Conservation (phyloP, 345 rosid species). For the Geranium rotundifolium region DNA sequence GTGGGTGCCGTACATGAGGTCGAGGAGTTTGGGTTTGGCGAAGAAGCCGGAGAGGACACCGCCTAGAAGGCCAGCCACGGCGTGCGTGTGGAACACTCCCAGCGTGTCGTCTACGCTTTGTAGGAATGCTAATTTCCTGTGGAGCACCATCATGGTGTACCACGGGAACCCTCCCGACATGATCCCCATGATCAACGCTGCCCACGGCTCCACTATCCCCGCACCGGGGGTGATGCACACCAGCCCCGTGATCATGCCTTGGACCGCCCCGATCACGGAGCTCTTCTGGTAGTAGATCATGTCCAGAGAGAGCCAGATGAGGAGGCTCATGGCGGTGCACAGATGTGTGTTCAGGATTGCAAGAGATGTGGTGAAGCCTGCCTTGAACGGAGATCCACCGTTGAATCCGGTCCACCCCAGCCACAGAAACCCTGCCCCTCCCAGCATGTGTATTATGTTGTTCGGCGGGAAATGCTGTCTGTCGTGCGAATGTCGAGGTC, state of each 20-base stretch:
- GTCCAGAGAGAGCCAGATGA: slow-evolving; percentile 28
- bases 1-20: no score
- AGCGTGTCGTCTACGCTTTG: no score
- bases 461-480: slow-evolving; percentile 24
- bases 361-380: slow-evolving; percentile 25
- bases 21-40: no score
- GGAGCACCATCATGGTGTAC: no score
- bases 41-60: no score
- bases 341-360: slow-evolving; percentile 34
- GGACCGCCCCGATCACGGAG: slow-evolving; percentile 28
- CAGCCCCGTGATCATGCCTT: slow-evolving; percentile 36
- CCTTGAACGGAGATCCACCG: slow-evolving; percentile 29
- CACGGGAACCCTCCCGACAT: no score
- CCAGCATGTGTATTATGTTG: slow-evolving; percentile 26
- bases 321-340: slow-evolving; percentile 29
- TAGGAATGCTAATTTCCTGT: no score
- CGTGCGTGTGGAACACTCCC: no score
- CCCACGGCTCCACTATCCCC: no score
- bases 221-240: slow-evolving; percentile 39
- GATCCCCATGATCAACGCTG: no score
- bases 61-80: no score
- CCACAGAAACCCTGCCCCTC: slow-evolving; percentile 35
- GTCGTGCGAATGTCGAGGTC: slow-evolving; percentile 23
- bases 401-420: slow-evolving; percentile 44
- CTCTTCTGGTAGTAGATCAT: slow-evolving; percentile 21